Conservation (phyloP, 1,139 yeast genomes). For the Saccharomyces hybrid region DNA sequence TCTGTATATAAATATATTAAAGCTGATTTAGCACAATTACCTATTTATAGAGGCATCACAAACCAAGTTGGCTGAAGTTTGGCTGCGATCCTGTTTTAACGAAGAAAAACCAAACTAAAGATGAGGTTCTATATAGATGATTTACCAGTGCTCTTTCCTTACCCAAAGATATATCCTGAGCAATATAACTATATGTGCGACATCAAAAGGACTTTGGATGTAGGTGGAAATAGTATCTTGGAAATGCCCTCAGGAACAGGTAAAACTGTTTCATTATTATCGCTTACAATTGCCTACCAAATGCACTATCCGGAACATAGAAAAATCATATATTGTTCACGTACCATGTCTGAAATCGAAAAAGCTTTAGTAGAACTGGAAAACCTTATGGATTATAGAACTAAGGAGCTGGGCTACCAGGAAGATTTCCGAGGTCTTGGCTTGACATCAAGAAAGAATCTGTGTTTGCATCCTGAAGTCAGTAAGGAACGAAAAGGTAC, state of each 20-base stretch:
- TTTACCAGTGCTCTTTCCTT: constrained; percentile 89
- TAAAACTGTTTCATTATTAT: constrained; percentile 82
- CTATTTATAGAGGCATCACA: not conserved
- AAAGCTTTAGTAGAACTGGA: constrained; percentile 90
- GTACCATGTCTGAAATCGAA: constrained; percentile 98
- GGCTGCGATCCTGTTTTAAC: not conserved
- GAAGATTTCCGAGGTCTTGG: constrained; percentile 94
- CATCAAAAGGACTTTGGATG: constrained; percentile 85
- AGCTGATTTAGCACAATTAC: not conserved
- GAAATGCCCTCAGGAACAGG: constrained; percentile 99
- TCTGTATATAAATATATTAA: not conserved
- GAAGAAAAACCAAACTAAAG: not conserved
- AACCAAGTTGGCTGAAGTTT: not conserved
- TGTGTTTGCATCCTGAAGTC: constrained; percentile 84
- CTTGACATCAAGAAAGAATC: constrained; percentile 83
- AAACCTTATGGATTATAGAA: constrained; percentile 76
- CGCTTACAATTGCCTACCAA: constrained; percentile 90
- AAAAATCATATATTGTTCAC: constrained; percentile 91
- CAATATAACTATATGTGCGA: constrained; percentile 97
- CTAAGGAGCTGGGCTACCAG: constrained; percentile 70
- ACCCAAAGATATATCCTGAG: constrained; percentile 94
- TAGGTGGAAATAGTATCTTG: constrained; percentile 92
- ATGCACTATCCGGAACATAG: constrained; percentile 92
- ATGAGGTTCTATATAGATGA: constrained; percentile 78
- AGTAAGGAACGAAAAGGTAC: constrained; percentile 86